Conservation (phyloP, 257 asterid species). For the Avicennia marina region DNA sequence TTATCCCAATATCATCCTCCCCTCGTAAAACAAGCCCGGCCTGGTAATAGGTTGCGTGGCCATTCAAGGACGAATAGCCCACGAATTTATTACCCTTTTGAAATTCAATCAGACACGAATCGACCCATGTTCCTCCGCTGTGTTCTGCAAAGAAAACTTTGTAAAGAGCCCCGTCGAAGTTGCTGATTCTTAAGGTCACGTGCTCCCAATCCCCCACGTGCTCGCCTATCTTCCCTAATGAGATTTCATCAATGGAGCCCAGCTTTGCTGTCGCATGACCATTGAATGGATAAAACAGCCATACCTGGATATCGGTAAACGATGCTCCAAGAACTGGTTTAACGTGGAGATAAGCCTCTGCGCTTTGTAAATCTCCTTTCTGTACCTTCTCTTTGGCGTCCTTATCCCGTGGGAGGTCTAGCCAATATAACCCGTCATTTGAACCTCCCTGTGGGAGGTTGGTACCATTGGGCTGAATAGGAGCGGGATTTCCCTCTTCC, state of each 20-base stretch:
- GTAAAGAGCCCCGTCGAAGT: too few species aligned
- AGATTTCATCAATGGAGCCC: conserved; percentile 35
- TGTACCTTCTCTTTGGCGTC: conserved; percentile 26
- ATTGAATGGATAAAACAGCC: conserved; percentile 83
- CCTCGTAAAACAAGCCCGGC: too few species aligned
- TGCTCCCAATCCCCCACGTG: conserved; percentile 98
- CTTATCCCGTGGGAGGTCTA: conserved; percentile 58
- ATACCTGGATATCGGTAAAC: conserved; percentile 62
- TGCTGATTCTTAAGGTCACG: too few species aligned
- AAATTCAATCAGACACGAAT: too few species aligned
- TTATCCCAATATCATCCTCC: too few species aligned
- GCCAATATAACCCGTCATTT: conserved; percentile 63
- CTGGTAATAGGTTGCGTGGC: too few species aligned
- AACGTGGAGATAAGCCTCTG: conserved; percentile 64
- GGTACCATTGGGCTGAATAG: conserved; percentile 43
- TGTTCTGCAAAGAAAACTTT: too few species aligned
- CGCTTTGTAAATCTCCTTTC: conserved; percentile 49
- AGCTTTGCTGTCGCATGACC: conserved; percentile 66
- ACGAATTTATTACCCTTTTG: too few species aligned
- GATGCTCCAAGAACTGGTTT: conserved; percentile 73
- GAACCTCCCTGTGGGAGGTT: conserved; percentile 83
- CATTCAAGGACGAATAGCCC: too few species aligned
- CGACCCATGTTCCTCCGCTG: too few species aligned
- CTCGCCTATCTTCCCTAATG: conserved; percentile 67
- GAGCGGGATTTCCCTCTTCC: conserved; percentile 48